Base-by-base conservation (phyloP, 495 filamentous ascomycete genomes). In the Podospora pseudopauciseta region DNA sequence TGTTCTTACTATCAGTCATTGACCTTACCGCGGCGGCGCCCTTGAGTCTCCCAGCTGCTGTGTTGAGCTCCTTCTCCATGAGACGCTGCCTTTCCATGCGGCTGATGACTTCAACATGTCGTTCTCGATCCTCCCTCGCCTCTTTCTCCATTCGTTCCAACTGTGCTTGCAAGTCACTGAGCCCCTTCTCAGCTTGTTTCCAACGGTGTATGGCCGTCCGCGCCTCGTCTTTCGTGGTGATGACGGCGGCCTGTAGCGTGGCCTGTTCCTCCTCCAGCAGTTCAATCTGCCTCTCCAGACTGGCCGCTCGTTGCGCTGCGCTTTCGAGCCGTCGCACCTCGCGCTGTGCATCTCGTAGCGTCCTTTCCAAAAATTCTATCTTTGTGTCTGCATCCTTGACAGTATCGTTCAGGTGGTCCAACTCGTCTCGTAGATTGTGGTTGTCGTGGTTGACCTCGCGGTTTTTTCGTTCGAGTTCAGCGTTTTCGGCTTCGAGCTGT, bases 91-190 rank as follows among this genome's bases (percentile, higher is more conserved):
- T 85, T 68, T 93, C 91, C 83, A 97, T 89, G 16, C 93, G 88
- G 65, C 87, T 84, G 49, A 96, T 82, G 32, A 97, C 80, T 73
- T 97, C 93, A 27, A 87, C 81, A 75, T 97, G 93, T 23, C 91
- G 85, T 65, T 92, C 90, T 32, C 89, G 86, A 79, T 99, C 94
- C 69, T 95, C 88, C 60, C 83, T 84, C 7, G 93, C 88, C 74
- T 97, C 94, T 68, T 85, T 86, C 76, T 97, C 93, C 69, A 99
- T 96, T 56, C 87, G 83, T 72, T 97, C 94, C 7, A 99, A 84
- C 74, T 97, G 92, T 54, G 94, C 91, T 72, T 94, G 88, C 9
- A 97, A 80, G 59, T 90, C 86, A 20, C 77, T 81, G 44, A 97
- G 81, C 2, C 86, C 89, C 39, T 84, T 81, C 78, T 99, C 92